phyloP scores from a whole-genome alignment of 192 early-diverging fungal genomes.

The Cetraspora pellucida region DNA sequence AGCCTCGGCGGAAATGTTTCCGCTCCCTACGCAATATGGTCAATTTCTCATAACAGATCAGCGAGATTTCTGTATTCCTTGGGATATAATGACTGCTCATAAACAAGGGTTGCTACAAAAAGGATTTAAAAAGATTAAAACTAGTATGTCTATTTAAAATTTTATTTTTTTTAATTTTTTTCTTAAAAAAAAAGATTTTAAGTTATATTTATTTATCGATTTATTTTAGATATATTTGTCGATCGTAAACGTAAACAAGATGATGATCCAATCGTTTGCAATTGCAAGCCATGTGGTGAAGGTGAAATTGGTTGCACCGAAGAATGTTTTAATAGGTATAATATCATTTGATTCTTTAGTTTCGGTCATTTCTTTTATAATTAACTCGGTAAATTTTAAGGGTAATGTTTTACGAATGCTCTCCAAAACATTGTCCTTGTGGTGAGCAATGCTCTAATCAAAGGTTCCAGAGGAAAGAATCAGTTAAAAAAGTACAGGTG shows the following conservation, averaged over 20 bases:
- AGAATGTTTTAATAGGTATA: constrained; percentile 72
- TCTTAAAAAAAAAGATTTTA: background rate
- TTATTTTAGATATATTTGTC: constrained; percentile 68
- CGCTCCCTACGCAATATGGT: constrained; percentile 66
- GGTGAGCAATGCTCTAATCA: constrained; percentile 75
- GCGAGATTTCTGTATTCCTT: constrained; percentile 67
- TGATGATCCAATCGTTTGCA: constrained; percentile 56
- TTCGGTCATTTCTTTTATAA: background rate
- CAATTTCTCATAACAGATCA: constrained; percentile 51
- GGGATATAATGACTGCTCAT: constrained; percentile 61
- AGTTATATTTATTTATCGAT: background rate
- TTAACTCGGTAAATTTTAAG: constrained; percentile 15
- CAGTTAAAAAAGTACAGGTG: constrained; percentile 58
- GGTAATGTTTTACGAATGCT: constrained; percentile 78
- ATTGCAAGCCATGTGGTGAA: constrained; percentile 58
- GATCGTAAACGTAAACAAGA: constrained; percentile 65
- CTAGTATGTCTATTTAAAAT: constrained; percentile 50
- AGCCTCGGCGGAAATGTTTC: constrained; percentile 42
- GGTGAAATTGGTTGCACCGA: constrained; percentile 64
- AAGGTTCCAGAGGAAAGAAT: constrained; percentile 64
- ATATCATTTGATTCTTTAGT: background rate
- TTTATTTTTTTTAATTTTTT: background rate
- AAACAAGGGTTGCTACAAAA: constrained; percentile 38
- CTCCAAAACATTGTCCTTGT: constrained; percentile 64
- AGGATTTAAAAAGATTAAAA: constrained; percentile 56